Percentiles rank a stretch among this genome's conserved stretches.
phyloP scores from a whole-genome alignment of 169 alveolate species.

The Eimeria sp. region DNA sequence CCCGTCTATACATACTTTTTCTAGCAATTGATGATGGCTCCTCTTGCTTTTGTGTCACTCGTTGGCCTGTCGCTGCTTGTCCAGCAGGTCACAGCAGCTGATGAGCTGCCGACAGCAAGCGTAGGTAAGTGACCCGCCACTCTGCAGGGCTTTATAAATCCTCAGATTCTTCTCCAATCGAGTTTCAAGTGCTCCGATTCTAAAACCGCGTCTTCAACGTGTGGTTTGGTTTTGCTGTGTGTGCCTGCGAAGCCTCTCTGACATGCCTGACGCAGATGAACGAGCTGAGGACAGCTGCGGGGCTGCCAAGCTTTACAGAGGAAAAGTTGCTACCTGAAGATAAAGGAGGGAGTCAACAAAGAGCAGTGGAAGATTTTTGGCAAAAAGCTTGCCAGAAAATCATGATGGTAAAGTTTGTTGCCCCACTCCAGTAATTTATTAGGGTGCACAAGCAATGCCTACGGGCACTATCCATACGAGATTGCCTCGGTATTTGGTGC shows the following conservation, averaged over 20 bases:
- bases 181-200: background rate
- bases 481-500: background rate
- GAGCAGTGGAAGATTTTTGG: background rate
- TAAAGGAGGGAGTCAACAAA: background rate
- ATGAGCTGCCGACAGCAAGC: background rate
- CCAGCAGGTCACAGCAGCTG: background rate
- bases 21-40: background rate
- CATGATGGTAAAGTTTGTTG: background rate
- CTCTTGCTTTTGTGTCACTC: background rate
- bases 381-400: background rate
- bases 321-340: background rate
- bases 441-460: background rate
- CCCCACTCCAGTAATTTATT: background rate
- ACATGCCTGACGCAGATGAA: background rate
- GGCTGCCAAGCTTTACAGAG: background rate
- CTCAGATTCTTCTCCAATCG: background rate
- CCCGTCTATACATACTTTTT: background rate
- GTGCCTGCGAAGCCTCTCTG: background rate
- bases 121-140: slow-evolving; percentile 12
- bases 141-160: background rate
- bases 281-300: slow-evolving; percentile 7
- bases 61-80: background rate
- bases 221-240: background rate
- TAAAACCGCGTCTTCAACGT: background rate
- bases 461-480: background rate